phyloP scores from a whole-genome alignment of 352 stramenopile genomes.

The Pythium dissotocum region DNA sequence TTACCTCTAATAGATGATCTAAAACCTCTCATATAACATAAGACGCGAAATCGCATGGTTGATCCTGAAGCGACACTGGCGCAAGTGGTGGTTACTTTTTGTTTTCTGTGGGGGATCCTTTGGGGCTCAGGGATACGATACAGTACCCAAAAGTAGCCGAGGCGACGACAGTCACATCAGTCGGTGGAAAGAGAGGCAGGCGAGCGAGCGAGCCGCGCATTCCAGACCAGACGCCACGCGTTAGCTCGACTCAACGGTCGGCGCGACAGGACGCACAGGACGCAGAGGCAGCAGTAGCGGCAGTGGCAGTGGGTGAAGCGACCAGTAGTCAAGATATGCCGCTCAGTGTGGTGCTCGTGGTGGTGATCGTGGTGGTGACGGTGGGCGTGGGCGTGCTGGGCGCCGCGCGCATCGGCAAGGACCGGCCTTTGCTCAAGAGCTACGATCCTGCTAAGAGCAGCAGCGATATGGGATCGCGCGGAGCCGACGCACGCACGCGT shows the following conservation, averaged over 20 bases:
- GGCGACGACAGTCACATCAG: no score
- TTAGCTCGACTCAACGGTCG: no score
- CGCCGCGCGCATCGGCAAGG: constrained; percentile 27
- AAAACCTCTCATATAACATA: background rate
- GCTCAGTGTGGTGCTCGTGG: constrained; percentile 21
- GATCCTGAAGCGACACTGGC: constrained; percentile 17
- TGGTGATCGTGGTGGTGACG: constrained; percentile 17
- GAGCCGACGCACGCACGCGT: constrained; percentile 9
- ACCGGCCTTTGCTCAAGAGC: constrained; percentile 25
- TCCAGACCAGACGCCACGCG: background rate
- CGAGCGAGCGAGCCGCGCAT: no score
- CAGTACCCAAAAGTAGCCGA: no score
- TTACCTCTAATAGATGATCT: background rate
- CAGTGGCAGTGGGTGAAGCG: background rate
- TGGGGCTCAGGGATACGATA: no score
- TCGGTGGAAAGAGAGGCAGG: no score
- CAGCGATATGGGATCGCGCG: constrained; percentile 14
- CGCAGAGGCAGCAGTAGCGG: no score
- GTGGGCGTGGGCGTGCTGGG: constrained; percentile 29
- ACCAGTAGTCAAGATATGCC: constrained; percentile 22
- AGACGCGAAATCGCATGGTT: background rate
- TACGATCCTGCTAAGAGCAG: constrained; percentile 21
- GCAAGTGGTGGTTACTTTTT: background rate
- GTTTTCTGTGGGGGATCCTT: no score
- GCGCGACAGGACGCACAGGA: no score